Percentiles rank a stretch among this genome's conserved stretches.
Conservation (phyloP, 192 early-diverging fungal species). For the Coemansia aciculifera region DNA sequence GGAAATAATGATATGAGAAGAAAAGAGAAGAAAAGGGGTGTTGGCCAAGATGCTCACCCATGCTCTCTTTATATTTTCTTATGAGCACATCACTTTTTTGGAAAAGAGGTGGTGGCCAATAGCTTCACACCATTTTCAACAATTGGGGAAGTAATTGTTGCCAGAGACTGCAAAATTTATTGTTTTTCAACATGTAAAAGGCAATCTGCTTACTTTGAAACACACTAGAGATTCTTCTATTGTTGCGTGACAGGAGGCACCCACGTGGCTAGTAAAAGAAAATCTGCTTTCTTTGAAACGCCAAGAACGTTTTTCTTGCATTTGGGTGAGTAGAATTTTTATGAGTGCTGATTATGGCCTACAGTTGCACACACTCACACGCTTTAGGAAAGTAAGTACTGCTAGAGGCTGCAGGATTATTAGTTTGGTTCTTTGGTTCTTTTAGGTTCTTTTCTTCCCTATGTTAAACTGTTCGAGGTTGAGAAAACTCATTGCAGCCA, state of each 20-base stretch:
- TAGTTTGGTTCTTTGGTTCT: too few species aligned
- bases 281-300: background rate
- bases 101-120: background rate
- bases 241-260: too few species aligned
- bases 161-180: background rate
- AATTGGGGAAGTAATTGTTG: background rate
- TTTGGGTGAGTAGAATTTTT: background rate
- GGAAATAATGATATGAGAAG: background rate
- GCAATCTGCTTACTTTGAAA: background rate
- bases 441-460: too few species aligned
- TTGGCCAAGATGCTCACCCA: background rate
- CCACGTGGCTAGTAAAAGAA: background rate
- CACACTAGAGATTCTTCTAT: too few species aligned
- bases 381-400: too few species aligned
- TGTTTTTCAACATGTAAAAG: background rate
- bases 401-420: too few species aligned
- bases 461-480: background rate
- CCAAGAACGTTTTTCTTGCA: too few species aligned
- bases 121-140: background rate
- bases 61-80: background rate
- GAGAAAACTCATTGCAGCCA: background rate
- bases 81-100: background rate
- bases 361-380: too few species aligned
- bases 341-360: background rate
- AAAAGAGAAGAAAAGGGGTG: background rate